Evolutionary conservation across 2,329 filamentous ascomycete species (phyloP), one percentile per base, ranked within the genome.

Genomic region (Cladosporium austrohemisphaericum): DNA sequence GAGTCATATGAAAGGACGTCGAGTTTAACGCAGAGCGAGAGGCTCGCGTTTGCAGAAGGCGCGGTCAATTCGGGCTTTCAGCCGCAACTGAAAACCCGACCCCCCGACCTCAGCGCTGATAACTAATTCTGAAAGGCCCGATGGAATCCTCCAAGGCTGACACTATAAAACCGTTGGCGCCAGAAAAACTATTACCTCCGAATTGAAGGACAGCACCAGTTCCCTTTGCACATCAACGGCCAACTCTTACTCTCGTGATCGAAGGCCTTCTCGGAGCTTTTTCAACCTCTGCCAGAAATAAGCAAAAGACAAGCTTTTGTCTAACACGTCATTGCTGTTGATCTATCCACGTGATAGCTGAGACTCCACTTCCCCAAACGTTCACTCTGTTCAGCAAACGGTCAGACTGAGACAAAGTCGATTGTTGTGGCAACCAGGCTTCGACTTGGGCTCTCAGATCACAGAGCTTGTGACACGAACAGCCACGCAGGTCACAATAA

Each of bases 281-380:
- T 29, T 14, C 25, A 41, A n/a, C 22, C 36, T 40, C n/a, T 9
- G 16, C 18, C 31, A 23, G 14, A 14, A 14, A 26, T 16, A 37
- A 47, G 44, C 44, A 25, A 47, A 37, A 29, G 33, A 36, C 44
- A 47, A 47, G 44, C 44, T 47, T n/a, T 47, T 32, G 25, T 47
- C 44, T 38, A 18, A 14, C 16, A 47, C 44, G 44, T 47, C 44
- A 47, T 47, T 31, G 31, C 31, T 41, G 25, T 41, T 31, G n/a
- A 23, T 5, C 31, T 10, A 26, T 33, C 20, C 9, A 11, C 13
- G 22, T 18, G 26, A 36, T 22, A 23, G 31, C 43, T 37, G 14
- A 19, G 29, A 8, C 32, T 45, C 33, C 41, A 41, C 31, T 36
- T 37, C 45, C 45, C 45, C 45, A 41, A 29, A 32, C 35, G 25